These are phyloP conservation scores for Penicillium corylophilum DNA, from an alignment of 2,329 filamentous ascomycete species.

Conservation along the genomic window DNA sequence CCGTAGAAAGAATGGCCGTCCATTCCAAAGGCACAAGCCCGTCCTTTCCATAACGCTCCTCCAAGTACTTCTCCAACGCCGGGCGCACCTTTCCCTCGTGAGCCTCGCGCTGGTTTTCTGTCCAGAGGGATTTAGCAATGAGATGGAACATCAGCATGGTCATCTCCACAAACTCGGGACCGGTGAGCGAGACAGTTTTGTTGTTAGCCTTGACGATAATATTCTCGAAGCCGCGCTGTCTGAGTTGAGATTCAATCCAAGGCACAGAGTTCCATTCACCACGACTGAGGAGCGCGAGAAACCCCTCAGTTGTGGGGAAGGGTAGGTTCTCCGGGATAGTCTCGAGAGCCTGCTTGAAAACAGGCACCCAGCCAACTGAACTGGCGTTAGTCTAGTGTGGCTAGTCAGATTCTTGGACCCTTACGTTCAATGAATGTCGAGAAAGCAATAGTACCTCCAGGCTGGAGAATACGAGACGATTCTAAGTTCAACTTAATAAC, in stretches of 20 bases:
- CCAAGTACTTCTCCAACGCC: conserved; percentile 25
- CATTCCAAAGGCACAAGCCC: conserved; percentile 25
- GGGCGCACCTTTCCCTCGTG: conserved; percentile 18
- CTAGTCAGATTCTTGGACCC: neutral
- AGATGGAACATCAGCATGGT: conserved; percentile 20
- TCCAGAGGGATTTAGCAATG: conserved; percentile 30
- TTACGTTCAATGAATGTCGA: conserved; percentile 38
- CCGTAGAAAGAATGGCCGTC: conserved; percentile 32
- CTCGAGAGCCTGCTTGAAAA: conserved; percentile 26
- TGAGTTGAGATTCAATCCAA: conserved; percentile 22
- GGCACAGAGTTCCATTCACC: conserved; percentile 26
- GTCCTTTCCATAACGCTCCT: conserved; percentile 23
- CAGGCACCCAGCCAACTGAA: conserved; percentile 28
- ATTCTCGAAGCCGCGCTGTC: conserved; percentile 25
- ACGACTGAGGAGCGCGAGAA: conserved; percentile 14
- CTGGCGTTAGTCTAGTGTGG: neutral
- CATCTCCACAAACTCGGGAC: conserved; percentile 23
- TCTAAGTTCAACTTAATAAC: conserved; percentile 18
- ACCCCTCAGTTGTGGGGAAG: conserved; percentile 23
- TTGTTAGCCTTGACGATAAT: conserved; percentile 21
- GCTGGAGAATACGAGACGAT: conserved; percentile 34
- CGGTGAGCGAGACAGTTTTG: conserved; percentile 10
- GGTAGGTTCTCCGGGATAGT: conserved; percentile 27
- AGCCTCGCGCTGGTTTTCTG: conserved; percentile 25
- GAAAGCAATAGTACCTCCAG: conserved; percentile 35